Evolutionary conservation across 2,329 filamentous ascomycete genomes (phyloP), one percentile per base, ranked within the genome.

Genomic region (Pestalotiopsis sp.): DNA sequence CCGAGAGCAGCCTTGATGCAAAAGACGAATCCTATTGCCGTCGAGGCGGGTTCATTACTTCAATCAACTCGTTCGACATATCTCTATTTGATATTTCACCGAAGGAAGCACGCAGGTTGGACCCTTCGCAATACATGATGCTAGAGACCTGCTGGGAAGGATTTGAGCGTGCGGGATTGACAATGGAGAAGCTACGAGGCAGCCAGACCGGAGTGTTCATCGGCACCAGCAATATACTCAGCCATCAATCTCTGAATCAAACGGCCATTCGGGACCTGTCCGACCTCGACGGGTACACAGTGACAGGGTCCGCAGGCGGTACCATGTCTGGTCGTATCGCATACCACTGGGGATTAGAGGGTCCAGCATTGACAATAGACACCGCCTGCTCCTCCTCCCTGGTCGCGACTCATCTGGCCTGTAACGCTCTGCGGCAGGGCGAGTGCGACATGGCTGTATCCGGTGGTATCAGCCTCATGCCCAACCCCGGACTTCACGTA

Each of bases 11-110:
- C 65, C 59, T 70, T 26, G 67, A 71, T 83, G 68, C 83, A 82
- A 68, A 81, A 81, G 68, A 83, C 80, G 48, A 67, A 22, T 67
- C 70, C 4, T 71, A 72, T 62, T 73, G 69, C 57, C 65, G 67
- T 20, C 69, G 64, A 11, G 74, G 74, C 38, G 73, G 73, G 6
- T 75, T 75, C 60, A 55, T 75, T 48, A 22, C 67, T 48, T 70
- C 68, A 10, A 63, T 75, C 35, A 55, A 76, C 62, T 68, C 68
- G 3, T 73, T 70, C 58, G 74, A 75, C 66, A 22, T 67, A 24
- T 71, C 72, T 1, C 73, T 75, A 68, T 75, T 75, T 61, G 72
- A 73, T 17, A 73, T 75, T 38, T 73, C 73, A 13, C 74, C 74
- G 38, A 69, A 69, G 26, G 74, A 75, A 64, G 74, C 73, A 59